A percentile compares a stretch with the other conserved stretches of the same genome.
phyloP scores from a whole-genome alignment of 225 moss, liverwort and hornwort species.

The Sphagnum contortum region DNA sequence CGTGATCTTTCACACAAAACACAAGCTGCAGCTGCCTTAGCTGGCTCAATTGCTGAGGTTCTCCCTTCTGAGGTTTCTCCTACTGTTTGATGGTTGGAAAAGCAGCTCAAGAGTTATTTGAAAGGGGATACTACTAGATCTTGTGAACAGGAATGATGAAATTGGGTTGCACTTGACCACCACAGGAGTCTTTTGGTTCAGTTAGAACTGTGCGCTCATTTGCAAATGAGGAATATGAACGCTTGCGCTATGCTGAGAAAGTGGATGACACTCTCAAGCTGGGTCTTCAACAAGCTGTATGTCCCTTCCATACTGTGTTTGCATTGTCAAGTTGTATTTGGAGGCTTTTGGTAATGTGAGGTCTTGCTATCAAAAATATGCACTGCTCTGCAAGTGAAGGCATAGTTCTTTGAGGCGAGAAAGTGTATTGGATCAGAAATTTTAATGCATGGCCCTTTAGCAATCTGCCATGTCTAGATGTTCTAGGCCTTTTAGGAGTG shows the following conservation, averaged over 20 bases:
- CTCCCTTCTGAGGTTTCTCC: not conserved
- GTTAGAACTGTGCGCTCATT: slow-evolving; percentile 95
- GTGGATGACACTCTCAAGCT: slow-evolving; percentile 68
- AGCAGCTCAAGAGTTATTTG: not conserved
- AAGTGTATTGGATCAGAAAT: too few species aligned
- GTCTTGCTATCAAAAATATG: too few species aligned
- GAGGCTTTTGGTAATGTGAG: not conserved
- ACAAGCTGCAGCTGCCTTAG: slow-evolving; percentile 86
- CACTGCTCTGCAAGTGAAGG: too few species aligned
- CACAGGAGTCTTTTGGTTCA: slow-evolving; percentile 93
- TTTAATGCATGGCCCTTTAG: too few species aligned
- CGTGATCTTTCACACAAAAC: slow-evolving; percentile 94
- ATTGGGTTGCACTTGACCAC: not conserved
- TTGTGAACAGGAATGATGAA: not conserved
- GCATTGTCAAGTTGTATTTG: too few species aligned
- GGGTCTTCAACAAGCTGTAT: slow-evolving; percentile 84
- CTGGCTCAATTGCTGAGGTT: slow-evolving; percentile 96
- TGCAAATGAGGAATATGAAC: slow-evolving; percentile 79
- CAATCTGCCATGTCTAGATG: too few species aligned
- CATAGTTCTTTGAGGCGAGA: too few species aligned
- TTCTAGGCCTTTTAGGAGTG: too few species aligned
- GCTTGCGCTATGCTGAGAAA: slow-evolving; percentile 47
- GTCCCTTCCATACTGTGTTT: slow-evolving; percentile 6
- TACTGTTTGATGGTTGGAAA: not conserved
- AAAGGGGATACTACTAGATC: too few species aligned